Evolutionary conservation across 1,284 basidiomycete species (phyloP).

Genomic region (Pseudozyma sp.): DNA sequence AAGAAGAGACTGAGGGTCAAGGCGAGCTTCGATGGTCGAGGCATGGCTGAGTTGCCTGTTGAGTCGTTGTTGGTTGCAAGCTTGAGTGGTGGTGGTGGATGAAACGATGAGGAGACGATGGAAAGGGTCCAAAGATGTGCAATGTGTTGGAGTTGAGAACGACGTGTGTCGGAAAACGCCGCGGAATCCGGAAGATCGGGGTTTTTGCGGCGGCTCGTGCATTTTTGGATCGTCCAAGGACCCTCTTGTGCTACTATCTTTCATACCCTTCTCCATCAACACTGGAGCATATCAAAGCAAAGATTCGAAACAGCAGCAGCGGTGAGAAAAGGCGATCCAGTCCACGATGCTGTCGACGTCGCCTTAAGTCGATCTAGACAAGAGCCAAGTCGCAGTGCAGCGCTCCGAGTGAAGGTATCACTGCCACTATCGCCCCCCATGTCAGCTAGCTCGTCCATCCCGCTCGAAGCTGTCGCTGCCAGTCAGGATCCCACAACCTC

Average conservation of each 20-base stretch:
- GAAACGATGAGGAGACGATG: neutral
- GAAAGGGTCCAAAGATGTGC: neutral
- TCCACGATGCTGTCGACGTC: too few relatives aligned
- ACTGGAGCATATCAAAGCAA: too few relatives aligned
- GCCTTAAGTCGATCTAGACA: too few relatives aligned
- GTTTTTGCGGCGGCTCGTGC: neutral
- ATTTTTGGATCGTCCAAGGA: too few relatives aligned
- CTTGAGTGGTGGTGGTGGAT: constrained; percentile 7
- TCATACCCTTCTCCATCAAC: too few relatives aligned
- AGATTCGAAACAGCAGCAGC: too few relatives aligned
- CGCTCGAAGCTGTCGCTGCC: neutral
- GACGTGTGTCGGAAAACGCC: neutral
- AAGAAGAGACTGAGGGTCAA: constrained; percentile 34
- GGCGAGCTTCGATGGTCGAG: constrained; percentile 17
- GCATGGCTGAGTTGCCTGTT: neutral
- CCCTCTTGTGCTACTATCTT: too few relatives aligned
- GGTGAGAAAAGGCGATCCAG: too few relatives aligned
- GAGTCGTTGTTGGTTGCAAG: neutral
- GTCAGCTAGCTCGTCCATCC: constrained; percentile 14
- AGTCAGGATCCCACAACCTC: neutral
- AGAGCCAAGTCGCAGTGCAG: too few relatives aligned
- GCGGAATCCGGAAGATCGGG: neutral
- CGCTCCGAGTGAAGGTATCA: neutral
- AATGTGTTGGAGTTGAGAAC: neutral
- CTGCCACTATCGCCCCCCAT: constrained; percentile 1